Evolutionary conservation across 768 basidiomycete species (phyloP).

Genomic region (Trichaptum fuscoviolaceum): DNA sequence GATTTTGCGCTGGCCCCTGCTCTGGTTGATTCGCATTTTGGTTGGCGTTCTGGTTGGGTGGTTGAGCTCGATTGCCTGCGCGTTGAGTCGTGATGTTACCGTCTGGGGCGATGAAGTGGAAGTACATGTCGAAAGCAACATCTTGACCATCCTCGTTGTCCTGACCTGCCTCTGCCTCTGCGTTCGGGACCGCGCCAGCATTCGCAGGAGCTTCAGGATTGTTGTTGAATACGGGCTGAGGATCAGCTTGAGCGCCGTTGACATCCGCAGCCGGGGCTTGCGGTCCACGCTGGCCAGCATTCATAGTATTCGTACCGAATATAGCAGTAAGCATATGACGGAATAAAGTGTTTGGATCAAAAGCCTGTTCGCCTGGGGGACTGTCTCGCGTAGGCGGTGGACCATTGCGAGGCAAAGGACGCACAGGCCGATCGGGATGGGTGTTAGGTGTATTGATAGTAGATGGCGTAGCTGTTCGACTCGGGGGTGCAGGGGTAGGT

Average conservation of each 20-base stretch:
- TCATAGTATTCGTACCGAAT: background rate
- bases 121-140: background rate
- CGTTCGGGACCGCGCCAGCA: too few species aligned
- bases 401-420: background rate
- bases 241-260: background rate
- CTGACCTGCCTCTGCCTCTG: background rate
- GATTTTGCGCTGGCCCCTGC: background rate
- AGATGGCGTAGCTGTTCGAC: background rate
- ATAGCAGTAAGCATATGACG: background rate
- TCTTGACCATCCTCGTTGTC: background rate
- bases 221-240: background rate
- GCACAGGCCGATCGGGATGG: background rate
- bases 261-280: too few species aligned
- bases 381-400: background rate
- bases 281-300: too few species aligned
- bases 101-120: background rate
- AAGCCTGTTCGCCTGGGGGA: background rate
- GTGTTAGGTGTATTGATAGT: background rate
- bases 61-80: background rate
- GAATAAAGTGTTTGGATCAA: background rate
- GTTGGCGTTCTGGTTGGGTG: background rate
- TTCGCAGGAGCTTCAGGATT: background rate
- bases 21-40: background rate
- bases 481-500: background rate
- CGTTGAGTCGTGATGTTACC: background rate